Percentiles rank a stretch among this genome's conserved stretches.
These are phyloP conservation scores for Chrysanthemum lavandulifolium DNA, from an alignment of 129 eudicot species.

Conservation along the genomic window DNA sequence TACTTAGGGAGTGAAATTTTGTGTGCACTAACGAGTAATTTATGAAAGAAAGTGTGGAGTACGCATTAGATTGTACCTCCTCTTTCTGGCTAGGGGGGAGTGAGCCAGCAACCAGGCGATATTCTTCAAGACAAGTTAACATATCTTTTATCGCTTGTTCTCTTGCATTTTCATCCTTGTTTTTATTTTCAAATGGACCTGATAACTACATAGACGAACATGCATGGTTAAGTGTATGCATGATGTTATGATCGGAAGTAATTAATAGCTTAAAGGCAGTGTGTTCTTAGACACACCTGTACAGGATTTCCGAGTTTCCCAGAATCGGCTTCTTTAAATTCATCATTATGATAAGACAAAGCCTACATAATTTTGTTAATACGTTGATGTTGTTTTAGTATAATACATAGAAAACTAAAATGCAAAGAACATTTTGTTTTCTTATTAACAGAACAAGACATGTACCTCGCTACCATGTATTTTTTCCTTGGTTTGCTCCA, in stretches of 20 bases:
- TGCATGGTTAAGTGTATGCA: background rate
- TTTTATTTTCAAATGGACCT: constrained; percentile 61
- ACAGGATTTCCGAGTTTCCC: constrained; percentile 50
- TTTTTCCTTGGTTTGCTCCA: too few relatives aligned
- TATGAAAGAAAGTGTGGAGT: too few relatives aligned
- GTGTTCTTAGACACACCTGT: constrained; percentile 36
- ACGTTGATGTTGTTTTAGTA: constrained; percentile 24
- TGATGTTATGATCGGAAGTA: background rate
- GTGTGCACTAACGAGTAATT: too few relatives aligned
- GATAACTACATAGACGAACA: constrained; percentile 43
- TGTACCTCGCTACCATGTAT: too few relatives aligned
- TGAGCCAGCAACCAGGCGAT: constrained; percentile 47
- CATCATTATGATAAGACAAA: constrained; percentile 38
- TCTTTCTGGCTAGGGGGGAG: constrained; percentile 49
- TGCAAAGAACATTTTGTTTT: too few relatives aligned
- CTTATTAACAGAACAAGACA: too few relatives aligned
- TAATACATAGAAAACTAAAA: too few relatives aligned
- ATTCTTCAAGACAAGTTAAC: constrained; percentile 44
- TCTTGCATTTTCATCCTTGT: constrained; percentile 60
- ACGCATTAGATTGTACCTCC: constrained; percentile 45
- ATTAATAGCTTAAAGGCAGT: background rate
- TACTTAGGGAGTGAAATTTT: too few relatives aligned
- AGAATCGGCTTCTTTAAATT: constrained; percentile 56
- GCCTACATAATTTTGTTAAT: too few relatives aligned
- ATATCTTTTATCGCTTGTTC: constrained; percentile 47